Percentiles rank a stretch among this genome's conserved stretches.
phyloP scores from a whole-genome alignment of 1,139 yeast species.

The Geotrichum citri-aurantii region DNA sequence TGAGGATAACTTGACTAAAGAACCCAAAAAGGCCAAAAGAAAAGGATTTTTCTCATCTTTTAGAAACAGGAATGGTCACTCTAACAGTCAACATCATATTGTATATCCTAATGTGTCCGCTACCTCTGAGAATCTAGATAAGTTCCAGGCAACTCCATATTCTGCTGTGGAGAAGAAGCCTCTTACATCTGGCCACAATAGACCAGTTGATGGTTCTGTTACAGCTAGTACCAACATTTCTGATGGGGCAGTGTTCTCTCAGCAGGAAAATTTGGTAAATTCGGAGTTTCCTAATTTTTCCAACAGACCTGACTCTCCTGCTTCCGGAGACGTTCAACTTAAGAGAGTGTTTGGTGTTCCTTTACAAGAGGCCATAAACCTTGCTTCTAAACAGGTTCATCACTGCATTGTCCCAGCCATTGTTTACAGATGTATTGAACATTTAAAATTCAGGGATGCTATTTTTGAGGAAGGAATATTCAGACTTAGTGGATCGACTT shows the following conservation, averaged over 20 bases:
- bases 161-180: constrained; percentile 18
- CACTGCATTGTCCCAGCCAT: constrained; percentile 61
- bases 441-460: constrained; percentile 61
- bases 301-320: not conserved
- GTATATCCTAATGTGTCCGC: not conserved
- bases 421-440: constrained; percentile 69
- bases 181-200: not conserved
- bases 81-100: not conserved
- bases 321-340: not conserved
- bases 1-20: constrained; percentile 33
- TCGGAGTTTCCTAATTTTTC: not conserved
- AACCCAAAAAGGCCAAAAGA: constrained; percentile 46
- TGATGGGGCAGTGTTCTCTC: constrained; percentile 11
- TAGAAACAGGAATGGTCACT: constrained; percentile 33
- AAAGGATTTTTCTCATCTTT: constrained; percentile 55
- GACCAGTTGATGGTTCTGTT: not conserved
- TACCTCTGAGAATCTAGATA: not conserved
- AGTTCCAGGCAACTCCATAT: constrained; percentile 19
- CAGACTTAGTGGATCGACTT: constrained; percentile 83
- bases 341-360: constrained; percentile 58
- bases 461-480: constrained; percentile 85
- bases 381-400: constrained; percentile 41
- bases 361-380: constrained; percentile 46
- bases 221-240: not conserved
- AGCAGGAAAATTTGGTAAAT: constrained; percentile 3